Evolutionary conservation across 2,329 filamentous ascomycete species (phyloP).

Genomic region (Orbilia oligospora): DNA sequence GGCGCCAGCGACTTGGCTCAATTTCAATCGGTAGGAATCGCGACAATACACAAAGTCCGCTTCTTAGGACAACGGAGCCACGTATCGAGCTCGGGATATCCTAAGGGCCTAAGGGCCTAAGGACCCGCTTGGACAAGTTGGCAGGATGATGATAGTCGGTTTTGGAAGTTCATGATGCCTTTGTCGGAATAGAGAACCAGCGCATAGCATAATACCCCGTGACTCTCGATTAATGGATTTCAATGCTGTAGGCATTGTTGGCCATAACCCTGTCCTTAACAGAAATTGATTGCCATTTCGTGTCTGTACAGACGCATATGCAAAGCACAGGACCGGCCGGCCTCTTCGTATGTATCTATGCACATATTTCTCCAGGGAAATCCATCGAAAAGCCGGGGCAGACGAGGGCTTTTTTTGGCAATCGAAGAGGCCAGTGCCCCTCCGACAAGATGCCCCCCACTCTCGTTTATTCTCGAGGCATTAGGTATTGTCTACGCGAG

Average conservation of each 20-base stretch:
- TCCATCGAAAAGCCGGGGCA: constrained; percentile 49
- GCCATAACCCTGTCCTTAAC: constrained; percentile 32
- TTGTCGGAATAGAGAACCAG: constrained; percentile 55
- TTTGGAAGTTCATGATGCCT: constrained; percentile 39
- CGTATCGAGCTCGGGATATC: constrained; percentile 56
- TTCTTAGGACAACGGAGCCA: constrained; percentile 28
- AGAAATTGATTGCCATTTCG: constrained; percentile 8
- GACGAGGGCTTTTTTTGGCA: constrained; percentile 51
- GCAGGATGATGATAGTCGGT: constrained; percentile 32
- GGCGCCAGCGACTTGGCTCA: constrained; percentile 49
- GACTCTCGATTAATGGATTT: constrained; percentile 38
- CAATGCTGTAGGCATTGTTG: constrained; percentile 48
- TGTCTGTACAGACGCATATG: constrained; percentile 56
- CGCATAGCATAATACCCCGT: constrained; percentile 47
- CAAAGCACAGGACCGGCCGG: constrained; percentile 52
- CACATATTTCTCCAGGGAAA: constrained; percentile 41
- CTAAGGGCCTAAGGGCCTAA: background rate
- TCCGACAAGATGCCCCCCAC: constrained; percentile 42
- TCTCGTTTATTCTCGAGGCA: constrained; percentile 58
- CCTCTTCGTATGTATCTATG: too few species aligned
- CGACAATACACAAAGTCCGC: constrained; percentile 17
- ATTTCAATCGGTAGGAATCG: constrained; percentile 36
- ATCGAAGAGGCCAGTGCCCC: constrained; percentile 58
- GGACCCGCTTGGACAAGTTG: constrained; percentile 22
- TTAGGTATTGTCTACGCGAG: constrained; percentile 56